Conservation (phyloP, 805 yeast species). For the Wickerhamia fluorescens region DNA sequence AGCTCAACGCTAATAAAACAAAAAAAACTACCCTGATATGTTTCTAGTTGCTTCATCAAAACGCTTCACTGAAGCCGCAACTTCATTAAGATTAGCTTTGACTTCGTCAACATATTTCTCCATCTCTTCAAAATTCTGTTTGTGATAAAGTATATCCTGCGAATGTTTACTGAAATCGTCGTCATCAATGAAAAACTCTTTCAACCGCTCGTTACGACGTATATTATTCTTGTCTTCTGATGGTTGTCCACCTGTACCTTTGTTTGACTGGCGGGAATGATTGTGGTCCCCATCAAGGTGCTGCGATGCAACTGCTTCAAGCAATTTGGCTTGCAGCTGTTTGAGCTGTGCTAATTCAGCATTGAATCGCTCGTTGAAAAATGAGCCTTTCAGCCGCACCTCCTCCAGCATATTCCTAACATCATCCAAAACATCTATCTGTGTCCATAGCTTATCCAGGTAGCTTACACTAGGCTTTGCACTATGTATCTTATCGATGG, state of each 20-base stretch:
- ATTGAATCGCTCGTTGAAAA: slow-evolving; percentile 46
- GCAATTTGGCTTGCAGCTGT: slow-evolving; percentile 40
- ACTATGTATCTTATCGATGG: slow-evolving; percentile 44
- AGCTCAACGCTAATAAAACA: too few relatives aligned
- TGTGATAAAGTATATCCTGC: slow-evolving; percentile 30
- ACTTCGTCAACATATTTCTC: slow-evolving; percentile 44
- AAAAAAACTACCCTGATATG: too few relatives aligned
- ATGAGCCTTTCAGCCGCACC: slow-evolving; percentile 37
- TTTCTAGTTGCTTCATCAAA: slow-evolving; percentile 40
- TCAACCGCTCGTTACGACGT: slow-evolving; percentile 18
- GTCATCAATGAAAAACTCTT: slow-evolving; percentile 18
- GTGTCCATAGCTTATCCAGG: slow-evolving; percentile 81
- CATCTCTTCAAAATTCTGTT: slow-evolving; percentile 47
- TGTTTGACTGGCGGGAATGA: slow-evolving; percentile 5
- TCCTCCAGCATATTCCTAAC: slow-evolving; percentile 53
- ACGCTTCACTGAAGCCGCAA: slow-evolving; percentile 43
- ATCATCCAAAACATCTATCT: slow-evolving; percentile 78
- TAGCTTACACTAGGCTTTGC: slow-evolving; percentile 54
- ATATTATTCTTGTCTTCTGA: neutral
- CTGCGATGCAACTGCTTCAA: slow-evolving; percentile 28
- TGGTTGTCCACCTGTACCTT: slow-evolving; percentile 1
- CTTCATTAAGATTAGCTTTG: slow-evolving; percentile 40
- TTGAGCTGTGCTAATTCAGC: slow-evolving; percentile 48
- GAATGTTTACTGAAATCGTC: slow-evolving; percentile 6
- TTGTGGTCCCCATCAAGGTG: slow-evolving; percentile 17